Evolutionary conservation across 768 basidiomycete species (phyloP).

Genomic region (Cyclocybe aegerita): DNA sequence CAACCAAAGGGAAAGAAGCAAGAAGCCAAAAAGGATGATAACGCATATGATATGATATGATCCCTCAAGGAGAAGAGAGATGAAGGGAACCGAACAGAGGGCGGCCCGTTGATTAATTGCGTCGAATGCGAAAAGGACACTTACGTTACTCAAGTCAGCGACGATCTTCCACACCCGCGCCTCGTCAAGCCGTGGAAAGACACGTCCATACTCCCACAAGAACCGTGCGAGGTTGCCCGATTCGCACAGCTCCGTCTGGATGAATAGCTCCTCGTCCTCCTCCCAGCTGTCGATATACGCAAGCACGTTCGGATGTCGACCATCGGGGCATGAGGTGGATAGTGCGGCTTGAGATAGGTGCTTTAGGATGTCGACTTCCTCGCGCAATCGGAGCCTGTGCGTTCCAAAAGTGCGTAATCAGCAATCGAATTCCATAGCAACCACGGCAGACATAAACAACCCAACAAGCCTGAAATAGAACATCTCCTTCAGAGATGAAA

Average conservation of each 20-base stretch:
- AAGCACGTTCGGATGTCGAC: conserved; percentile 78
- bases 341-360: conserved; percentile 55
- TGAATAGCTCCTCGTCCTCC: conserved; percentile 82
- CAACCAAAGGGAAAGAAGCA: background rate
- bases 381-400: conserved; percentile 77
- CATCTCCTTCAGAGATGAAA: background rate
- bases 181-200: conserved; percentile 85
- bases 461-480: conserved; percentile 6
- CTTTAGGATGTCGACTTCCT: conserved; percentile 91
- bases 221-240: conserved; percentile 90
- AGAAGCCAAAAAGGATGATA: conserved; percentile 2
- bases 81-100: conserved; percentile 22
- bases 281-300: conserved; percentile 96
- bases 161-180: conserved; percentile 95
- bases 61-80: conserved; percentile 11
- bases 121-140: conserved; percentile 32
- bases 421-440: conserved; percentile 28
- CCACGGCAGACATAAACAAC: conserved; percentile 14
- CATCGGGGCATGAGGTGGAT: conserved; percentile 32
- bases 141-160: conserved; percentile 84
- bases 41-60: conserved; percentile 4
- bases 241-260: conserved; percentile 93
- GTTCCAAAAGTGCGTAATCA: conserved; percentile 17
- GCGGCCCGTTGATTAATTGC: conserved; percentile 19
- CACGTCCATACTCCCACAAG: conserved; percentile 86